Conservation (phyloP, 2,329 filamentous ascomycete genomes). For the Colletotrichum filicis region DNA sequence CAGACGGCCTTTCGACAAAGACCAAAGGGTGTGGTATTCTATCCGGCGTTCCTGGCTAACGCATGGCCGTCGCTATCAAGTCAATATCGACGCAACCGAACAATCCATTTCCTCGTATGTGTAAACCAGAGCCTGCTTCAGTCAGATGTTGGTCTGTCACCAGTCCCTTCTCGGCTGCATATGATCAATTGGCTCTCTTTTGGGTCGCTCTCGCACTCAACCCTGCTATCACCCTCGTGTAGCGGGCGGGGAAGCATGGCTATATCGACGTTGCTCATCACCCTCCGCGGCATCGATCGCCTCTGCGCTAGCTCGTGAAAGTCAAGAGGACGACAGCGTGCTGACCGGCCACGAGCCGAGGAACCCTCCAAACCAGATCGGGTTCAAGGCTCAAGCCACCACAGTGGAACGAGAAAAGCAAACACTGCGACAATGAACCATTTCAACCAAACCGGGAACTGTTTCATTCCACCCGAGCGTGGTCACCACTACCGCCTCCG, state of each 20-base stretch:
- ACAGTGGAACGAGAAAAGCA: slow-evolving; percentile 16
- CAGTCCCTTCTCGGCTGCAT: slow-evolving; percentile 13
- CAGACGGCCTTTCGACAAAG: background rate
- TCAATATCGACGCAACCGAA: slow-evolving; percentile 22
- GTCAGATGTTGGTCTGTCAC: background rate
- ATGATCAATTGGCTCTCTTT: slow-evolving; percentile 21
- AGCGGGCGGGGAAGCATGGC: background rate
- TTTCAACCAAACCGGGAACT: slow-evolving; percentile 16
- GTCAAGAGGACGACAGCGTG: background rate
- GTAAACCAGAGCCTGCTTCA: slow-evolving; percentile 3
- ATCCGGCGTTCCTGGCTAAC: slow-evolving; percentile 30
- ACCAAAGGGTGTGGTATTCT: slow-evolving; percentile 22
- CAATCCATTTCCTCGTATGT: slow-evolving; percentile 18
- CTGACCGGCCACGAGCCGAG: slow-evolving; percentile 3
- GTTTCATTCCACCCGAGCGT: slow-evolving; percentile 23
- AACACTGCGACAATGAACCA: slow-evolving; percentile 26
- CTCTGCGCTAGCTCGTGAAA: slow-evolving; percentile 20
- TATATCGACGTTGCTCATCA: background rate
- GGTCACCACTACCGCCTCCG: background rate
- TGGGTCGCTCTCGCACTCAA: slow-evolving; percentile 10
- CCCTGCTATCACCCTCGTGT: slow-evolving; percentile 14
- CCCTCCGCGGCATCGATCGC: slow-evolving; percentile 3
- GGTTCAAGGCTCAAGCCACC: slow-evolving; percentile 17
- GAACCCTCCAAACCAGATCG: background rate
- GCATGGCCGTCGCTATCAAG: slow-evolving; percentile 3